Conservation (phyloP, 164 flowering plant genomes). For the Liquidambar formosana region DNA sequence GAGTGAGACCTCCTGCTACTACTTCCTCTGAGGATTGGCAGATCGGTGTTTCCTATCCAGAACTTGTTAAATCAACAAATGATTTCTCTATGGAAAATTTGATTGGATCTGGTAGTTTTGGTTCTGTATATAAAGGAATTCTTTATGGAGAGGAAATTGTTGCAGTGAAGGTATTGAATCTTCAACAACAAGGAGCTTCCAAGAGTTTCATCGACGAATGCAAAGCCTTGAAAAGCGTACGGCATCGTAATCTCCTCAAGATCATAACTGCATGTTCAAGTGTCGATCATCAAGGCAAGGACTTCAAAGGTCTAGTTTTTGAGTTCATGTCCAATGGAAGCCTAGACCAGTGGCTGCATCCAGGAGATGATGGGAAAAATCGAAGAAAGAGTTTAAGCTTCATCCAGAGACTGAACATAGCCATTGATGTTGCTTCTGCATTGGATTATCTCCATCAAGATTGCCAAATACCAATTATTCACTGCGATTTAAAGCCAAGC, state of each 20-base stretch:
- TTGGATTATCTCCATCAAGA: conserved; percentile 38
- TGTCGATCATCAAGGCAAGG: conserved; percentile 27
- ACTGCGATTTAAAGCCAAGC: conserved; percentile 38
- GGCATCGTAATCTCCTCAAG: conserved; percentile 42
- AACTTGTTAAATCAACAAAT: conserved; percentile 24
- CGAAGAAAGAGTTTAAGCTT: conserved; percentile 18
- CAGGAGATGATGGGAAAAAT: not conserved
- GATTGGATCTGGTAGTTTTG: conserved; percentile 39
- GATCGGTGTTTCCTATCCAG: conserved; percentile 18
- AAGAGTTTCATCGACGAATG: conserved; percentile 39
- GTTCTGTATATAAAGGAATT: conserved; percentile 39
- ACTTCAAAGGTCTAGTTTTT: conserved; percentile 36
- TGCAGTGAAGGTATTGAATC: conserved; percentile 41
- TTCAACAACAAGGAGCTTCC: conserved; percentile 25
- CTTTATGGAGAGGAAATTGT: conserved; percentile 15
- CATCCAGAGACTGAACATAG: conserved; percentile 29
- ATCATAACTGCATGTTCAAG: conserved; percentile 31
- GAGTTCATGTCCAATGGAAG: conserved; percentile 43
- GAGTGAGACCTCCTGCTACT: not conserved
- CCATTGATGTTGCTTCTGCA: conserved; percentile 37
- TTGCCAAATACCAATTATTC: conserved; percentile 24
- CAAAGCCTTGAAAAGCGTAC: conserved; percentile 24
- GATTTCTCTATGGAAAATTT: conserved; percentile 25
- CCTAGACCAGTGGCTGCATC: conserved; percentile 37
- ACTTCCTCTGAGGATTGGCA: not conserved